phyloP scores from a whole-genome alignment of 148 eudicot species.

The Rhododendron simsii region DNA sequence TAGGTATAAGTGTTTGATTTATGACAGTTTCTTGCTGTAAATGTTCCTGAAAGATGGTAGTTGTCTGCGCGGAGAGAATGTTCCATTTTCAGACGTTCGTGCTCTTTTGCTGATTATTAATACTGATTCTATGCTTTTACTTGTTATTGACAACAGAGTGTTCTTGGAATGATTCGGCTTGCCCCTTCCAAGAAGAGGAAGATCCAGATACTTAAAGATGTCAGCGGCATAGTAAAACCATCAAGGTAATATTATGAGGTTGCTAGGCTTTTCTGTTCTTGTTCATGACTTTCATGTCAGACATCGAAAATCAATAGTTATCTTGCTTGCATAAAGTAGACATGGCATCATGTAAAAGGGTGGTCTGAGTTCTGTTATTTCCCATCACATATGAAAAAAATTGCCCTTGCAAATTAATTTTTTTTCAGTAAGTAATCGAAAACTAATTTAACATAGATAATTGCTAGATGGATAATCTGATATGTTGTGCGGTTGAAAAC shows the following conservation, averaged over 20 bases:
- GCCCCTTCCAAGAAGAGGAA: constrained; percentile 29
- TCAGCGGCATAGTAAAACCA: constrained; percentile 34
- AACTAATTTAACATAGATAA: not conserved
- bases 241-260: constrained; percentile 24
- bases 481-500: not conserved
- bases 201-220: constrained; percentile 32
- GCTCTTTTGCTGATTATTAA: not conserved
- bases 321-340: not conserved
- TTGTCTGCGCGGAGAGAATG: not conserved
- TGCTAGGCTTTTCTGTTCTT: not conserved
- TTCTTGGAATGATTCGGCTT: constrained; percentile 30
- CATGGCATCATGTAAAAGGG: not conserved
- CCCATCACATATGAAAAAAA: not conserved
- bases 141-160: constrained; percentile 13
- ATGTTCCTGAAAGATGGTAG: not conserved
- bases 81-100: not conserved
- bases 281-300: not conserved
- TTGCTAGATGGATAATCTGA: not conserved
- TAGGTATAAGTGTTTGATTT: not conserved
- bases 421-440: not conserved
- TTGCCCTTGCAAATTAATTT: not conserved
- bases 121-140: not conserved
- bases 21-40: not conserved
- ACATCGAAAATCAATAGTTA: not conserved
- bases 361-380: not conserved